Evolutionary conservation across 2,329 filamentous ascomycete genomes (phyloP), one percentile per base, ranked within the genome.

Genomic region (Myriosclerotinia scirpicola): DNA sequence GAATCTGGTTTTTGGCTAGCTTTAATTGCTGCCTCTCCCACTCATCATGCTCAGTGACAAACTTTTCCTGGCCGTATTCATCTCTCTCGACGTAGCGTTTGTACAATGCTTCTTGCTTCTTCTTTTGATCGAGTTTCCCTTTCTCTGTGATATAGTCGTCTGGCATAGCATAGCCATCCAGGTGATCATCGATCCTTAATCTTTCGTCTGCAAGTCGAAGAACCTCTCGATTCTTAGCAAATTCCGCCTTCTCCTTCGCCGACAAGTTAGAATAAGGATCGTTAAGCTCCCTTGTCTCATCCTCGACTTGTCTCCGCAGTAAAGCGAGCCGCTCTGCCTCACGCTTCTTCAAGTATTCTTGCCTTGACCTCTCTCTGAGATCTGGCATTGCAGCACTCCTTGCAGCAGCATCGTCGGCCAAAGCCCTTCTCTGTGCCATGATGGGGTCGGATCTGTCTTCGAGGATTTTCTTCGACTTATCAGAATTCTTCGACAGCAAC

Each of bases 111-210:
- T 96, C 91, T 70, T 95, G 87, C 77, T 98, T 98, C 76, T 91
- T 90, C 76, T 90, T 93, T 72, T 85, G 84, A 76, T 96, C 91
- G 69, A 96, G 89, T 75, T 96, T 95, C 30, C 92, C 93, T 78
- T 94, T 93, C 76, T 96, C 93, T 0, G 91, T 97, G 69, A 97
- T 94, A 76, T 97, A 97, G 76, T 97, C 93, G 70, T 97, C 93
- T 0, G 94, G 95, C 81, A 99, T 89, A 71, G 89, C 85, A 79
- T 98, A 99, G 2, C 94, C 94, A 80, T 97, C 93, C 26, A 89
- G 85, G 77, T 97, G 88, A 72, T 98, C 94, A 76, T 98, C 93
- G 70, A 99, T 96, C 54, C 86, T 86, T 65, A 94, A 81, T 30
- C 94, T 85, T 76, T 96, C 92, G 78, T 97, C 91, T 14, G 64